phyloP scores from a whole-genome alignment of 306 rosid genomes.

The Vigna mungo region DNA sequence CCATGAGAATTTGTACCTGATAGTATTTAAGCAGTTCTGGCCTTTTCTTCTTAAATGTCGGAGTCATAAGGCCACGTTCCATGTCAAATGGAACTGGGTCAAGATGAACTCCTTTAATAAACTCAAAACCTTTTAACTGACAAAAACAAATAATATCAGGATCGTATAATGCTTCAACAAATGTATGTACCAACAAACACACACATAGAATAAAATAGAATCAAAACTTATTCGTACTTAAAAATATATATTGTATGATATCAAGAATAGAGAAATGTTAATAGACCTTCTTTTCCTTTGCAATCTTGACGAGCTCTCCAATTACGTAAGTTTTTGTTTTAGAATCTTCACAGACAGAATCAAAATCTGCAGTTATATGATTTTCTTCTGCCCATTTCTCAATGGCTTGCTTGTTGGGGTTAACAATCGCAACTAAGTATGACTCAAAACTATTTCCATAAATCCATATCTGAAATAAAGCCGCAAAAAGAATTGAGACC shows the following conservation, averaged over 20 bases:
- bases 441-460: slow-evolving; percentile 91
- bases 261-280: neutral
- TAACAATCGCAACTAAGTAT: slow-evolving; percentile 81
- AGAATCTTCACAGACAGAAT: slow-evolving; percentile 70
- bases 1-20: slow-evolving; percentile 58
- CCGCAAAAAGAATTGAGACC: neutral
- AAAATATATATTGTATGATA: too few species aligned
- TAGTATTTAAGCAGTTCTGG: slow-evolving; percentile 87
- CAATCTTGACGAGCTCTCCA: slow-evolving; percentile 70
- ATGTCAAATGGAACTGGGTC: slow-evolving; percentile 92
- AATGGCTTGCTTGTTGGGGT: slow-evolving; percentile 63
- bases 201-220: neutral
- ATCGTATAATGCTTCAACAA: slow-evolving; percentile 41
- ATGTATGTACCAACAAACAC: neutral
- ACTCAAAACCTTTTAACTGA: slow-evolving; percentile 95
- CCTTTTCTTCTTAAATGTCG: slow-evolving; percentile 89
- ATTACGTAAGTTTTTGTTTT: slow-evolving; percentile 65
- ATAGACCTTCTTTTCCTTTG: slow-evolving; percentile 79
- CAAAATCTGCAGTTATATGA: slow-evolving; percentile 57
- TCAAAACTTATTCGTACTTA: too few species aligned
- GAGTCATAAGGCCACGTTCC: slow-evolving; percentile 88
- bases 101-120: slow-evolving; percentile 74
- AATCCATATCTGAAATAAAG: slow-evolving; percentile 78
- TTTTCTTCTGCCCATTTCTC: slow-evolving; percentile 81
- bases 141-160: slow-evolving; percentile 34